Conservation (phyloP, 352 stramenopile genomes). For the Phytophthora pinifolia region DNA sequence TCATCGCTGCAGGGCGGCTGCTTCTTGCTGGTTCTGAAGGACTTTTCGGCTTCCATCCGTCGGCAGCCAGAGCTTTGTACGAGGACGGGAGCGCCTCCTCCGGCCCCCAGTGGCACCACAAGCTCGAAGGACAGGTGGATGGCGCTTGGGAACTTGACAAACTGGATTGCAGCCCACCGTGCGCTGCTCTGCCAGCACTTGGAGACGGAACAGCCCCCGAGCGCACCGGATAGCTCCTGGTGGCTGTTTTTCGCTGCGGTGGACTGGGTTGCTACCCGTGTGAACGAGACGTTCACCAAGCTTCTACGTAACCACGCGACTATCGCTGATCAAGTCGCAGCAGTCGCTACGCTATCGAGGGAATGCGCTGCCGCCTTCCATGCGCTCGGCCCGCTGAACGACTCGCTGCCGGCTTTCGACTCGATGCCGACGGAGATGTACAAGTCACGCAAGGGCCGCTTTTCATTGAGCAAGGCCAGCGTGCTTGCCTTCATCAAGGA, state of each 20-base stretch:
- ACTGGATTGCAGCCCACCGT: slow-evolving; percentile 59
- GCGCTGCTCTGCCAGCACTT: slow-evolving; percentile 50
- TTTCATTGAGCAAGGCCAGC: slow-evolving; percentile 32
- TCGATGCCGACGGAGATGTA: slow-evolving; percentile 20
- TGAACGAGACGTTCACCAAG: slow-evolving; percentile 36
- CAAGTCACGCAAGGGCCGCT: slow-evolving; percentile 31
- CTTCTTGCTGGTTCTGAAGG: slow-evolving; percentile 37
- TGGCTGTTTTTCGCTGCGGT: slow-evolving; percentile 61
- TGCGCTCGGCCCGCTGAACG: slow-evolving; percentile 22
- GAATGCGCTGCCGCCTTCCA: slow-evolving; percentile 42
- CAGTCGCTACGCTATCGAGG: slow-evolving; percentile 28
- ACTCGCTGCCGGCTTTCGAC: slow-evolving; percentile 15
- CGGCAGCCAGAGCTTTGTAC: slow-evolving; percentile 33
- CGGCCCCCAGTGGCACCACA: not conserved
- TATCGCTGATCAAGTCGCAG: slow-evolving; percentile 23
- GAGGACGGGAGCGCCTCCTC: slow-evolving; percentile 25
- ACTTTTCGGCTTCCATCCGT: slow-evolving; percentile 35
- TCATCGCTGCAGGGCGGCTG: slow-evolving; percentile 39
- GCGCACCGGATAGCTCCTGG: slow-evolving; percentile 44
- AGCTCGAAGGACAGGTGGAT: slow-evolving; percentile 29
- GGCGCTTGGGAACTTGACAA: slow-evolving; percentile 35
- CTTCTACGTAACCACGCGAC: slow-evolving; percentile 32
- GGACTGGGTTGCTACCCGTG: slow-evolving; percentile 45
- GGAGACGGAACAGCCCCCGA: slow-evolving; percentile 25
- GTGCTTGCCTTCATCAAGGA: slow-evolving; percentile 48